These are phyloP conservation scores for Ogataea dorogensis DNA, from an alignment of 805 yeast genomes.

Conservation along the genomic window DNA sequence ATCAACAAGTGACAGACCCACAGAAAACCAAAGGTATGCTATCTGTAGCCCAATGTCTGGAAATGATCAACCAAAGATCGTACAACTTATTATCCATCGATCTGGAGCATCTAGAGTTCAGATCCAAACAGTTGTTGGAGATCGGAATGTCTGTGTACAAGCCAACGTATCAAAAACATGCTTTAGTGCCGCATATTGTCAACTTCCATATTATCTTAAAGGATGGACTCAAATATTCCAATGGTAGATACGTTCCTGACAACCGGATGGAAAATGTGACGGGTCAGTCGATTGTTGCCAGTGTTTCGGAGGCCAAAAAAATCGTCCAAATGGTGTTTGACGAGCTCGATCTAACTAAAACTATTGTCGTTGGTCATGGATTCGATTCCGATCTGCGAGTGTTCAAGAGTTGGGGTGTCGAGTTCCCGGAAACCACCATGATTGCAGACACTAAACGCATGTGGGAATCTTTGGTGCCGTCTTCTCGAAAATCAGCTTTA, in stretches of 20 bases:
- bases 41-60: slow-evolving; percentile 27
- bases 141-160: slow-evolving; percentile 32
- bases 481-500: slow-evolving; percentile 19
- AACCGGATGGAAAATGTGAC: slow-evolving; percentile 28
- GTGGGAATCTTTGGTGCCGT: slow-evolving; percentile 26
- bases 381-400: slow-evolving; percentile 27
- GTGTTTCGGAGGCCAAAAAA: slow-evolving; percentile 14
- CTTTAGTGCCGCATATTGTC: slow-evolving; percentile 33
- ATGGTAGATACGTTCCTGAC: slow-evolving; percentile 30
- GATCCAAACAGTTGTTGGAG: slow-evolving; percentile 25
- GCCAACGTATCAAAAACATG: slow-evolving; percentile 28
- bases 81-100: slow-evolving; percentile 29
- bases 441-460: slow-evolving; percentile 30
- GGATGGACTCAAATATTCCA: slow-evolving; percentile 21
- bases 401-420: slow-evolving; percentile 18
- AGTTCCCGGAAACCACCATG: slow-evolving; percentile 19
- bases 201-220: slow-evolving; percentile 29
- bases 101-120: slow-evolving; percentile 23
- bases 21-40: neutral
- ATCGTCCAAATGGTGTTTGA: slow-evolving; percentile 17
- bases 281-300: slow-evolving; percentile 28
- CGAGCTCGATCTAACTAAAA: slow-evolving; percentile 16
- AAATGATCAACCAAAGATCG: slow-evolving; percentile 21
- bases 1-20: neutral
- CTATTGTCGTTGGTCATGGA: slow-evolving; percentile 32